Evolutionary conservation across 345 rosid genomes (phyloP), one percentile per base, ranked within the genome.

Genomic region (Boechera divaricarpa): DNA sequence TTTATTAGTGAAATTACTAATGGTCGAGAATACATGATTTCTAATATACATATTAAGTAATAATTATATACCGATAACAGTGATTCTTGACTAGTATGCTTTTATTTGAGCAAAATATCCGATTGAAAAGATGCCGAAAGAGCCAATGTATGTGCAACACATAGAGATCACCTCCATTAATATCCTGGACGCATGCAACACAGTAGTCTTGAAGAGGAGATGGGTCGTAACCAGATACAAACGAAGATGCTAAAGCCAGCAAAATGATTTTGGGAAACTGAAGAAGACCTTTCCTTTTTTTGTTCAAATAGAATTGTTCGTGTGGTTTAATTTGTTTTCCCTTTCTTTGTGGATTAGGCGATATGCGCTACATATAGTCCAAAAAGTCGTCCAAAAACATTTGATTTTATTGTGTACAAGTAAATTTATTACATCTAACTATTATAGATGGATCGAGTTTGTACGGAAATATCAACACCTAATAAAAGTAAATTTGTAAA

Each of bases 121-220:
- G 24, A 21, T 21, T 21, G 24, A 21, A 21, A 21, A 21, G 24
- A 21, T 21, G 24, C 1, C 24, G 24, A 21, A 21, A 21, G 24
- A 21, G 24, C 24, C 24, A 21, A 21, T 21, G 0, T 1, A 21
- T 1, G 24, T 21, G 24, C 24, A 21, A 21, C 24, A 21, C 24
- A 1, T 21, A 49, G n/a, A 52, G 21, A 51, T 5, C 42, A 61
- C 80, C 75, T 38, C 56, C 70, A 6, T 76, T 53, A 11, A 6
- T 16, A 26, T 54, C 45, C 12, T n/a, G 10, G 32, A 45, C 39
- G 32, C 8, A 6, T 6, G 44, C 75, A 44, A 70, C 67, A 39
- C 75, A 70, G 44, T 56, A 70, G 45, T 70, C 75, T 21, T 70
- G 66, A 58, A 70, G 66, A 33, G 66, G 66, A 44, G 38, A 29